Conservation (phyloP, 2,329 filamentous ascomycete genomes). For the Arachnomyces sp. region DNA sequence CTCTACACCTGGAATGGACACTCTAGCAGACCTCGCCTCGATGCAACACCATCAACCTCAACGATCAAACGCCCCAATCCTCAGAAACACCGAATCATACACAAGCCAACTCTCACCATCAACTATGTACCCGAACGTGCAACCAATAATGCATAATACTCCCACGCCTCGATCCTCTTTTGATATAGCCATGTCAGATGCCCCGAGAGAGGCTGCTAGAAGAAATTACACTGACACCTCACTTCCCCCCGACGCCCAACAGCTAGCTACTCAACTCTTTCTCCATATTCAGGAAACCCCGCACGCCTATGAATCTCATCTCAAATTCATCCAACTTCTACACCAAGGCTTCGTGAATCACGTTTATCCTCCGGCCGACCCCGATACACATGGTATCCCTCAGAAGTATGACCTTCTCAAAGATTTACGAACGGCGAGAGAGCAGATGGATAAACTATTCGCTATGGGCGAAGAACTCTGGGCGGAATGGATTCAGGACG, state of each 20-base stretch:
- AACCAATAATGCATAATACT: slow-evolving; percentile 28
- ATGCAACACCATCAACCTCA: slow-evolving; percentile 40
- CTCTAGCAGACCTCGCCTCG: slow-evolving; percentile 39
- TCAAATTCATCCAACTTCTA: slow-evolving; percentile 38
- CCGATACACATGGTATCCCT: slow-evolving; percentile 37
- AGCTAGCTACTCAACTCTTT: slow-evolving; percentile 33
- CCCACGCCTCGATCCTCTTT: slow-evolving; percentile 36
- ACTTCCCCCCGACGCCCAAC: slow-evolving; percentile 32
- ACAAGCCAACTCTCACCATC: slow-evolving; percentile 37
- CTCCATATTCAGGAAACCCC: slow-evolving; percentile 35
- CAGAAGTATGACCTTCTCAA: slow-evolving; percentile 38
- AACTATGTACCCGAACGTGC: slow-evolving; percentile 32
- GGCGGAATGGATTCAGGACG: slow-evolving; percentile 56
- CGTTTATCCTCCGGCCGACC: slow-evolving; percentile 37
- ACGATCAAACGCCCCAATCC: slow-evolving; percentile 30
- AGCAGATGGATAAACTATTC: slow-evolving; percentile 54
- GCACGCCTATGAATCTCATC: slow-evolving; percentile 39
- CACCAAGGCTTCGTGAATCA: slow-evolving; percentile 41
- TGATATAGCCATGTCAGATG: slow-evolving; percentile 39
- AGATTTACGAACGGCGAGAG: slow-evolving; percentile 41
- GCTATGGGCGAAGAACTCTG: slow-evolving; percentile 56
- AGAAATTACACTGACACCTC: slow-evolving; percentile 36
- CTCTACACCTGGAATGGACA: slow-evolving; percentile 41
- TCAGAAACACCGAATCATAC: slow-evolving; percentile 32
- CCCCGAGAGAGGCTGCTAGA: slow-evolving; percentile 30